Evolutionary conservation across 2,329 filamentous ascomycete species (phyloP).

Genomic region (Penicillium palitans): DNA sequence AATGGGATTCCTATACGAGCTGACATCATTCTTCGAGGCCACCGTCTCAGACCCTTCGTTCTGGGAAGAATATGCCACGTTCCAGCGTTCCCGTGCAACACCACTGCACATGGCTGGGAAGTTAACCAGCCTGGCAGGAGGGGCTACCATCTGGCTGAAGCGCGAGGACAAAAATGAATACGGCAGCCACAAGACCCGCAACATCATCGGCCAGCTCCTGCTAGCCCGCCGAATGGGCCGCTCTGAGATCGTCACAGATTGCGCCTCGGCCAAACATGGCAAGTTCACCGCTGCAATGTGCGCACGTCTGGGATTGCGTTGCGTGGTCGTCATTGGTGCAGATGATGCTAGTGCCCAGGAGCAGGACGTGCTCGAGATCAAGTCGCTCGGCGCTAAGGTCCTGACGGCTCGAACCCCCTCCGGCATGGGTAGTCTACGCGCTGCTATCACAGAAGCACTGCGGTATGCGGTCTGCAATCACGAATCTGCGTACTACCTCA

Average conservation of each 20-base stretch:
- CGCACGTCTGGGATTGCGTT: slow-evolving; percentile 22
- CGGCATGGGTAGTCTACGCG: slow-evolving; percentile 25
- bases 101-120: slow-evolving; percentile 22
- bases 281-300: slow-evolving; percentile 27
- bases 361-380: slow-evolving; percentile 26
- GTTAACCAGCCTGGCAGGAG: slow-evolving; percentile 19
- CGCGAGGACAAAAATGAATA: slow-evolving; percentile 27
- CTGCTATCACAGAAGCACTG: slow-evolving; percentile 30
- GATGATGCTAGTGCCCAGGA: slow-evolving; percentile 23
- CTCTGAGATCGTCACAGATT: slow-evolving; percentile 28
- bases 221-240: slow-evolving; percentile 25
- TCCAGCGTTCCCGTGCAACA: slow-evolving; percentile 20
- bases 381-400: slow-evolving; percentile 26
- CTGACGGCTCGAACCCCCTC: slow-evolving; percentile 25
- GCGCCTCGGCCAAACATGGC: slow-evolving; percentile 28
- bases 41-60: slow-evolving; percentile 28
- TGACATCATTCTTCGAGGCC: slow-evolving; percentile 28
- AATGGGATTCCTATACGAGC: slow-evolving; percentile 27
- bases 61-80: slow-evolving; percentile 28
- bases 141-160: slow-evolving; percentile 30
- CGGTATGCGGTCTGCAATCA: slow-evolving; percentile 29
- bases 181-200: slow-evolving; percentile 27
- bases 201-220: slow-evolving; percentile 26
- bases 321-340: slow-evolving; percentile 26
- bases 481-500: slow-evolving; percentile 28